Evolutionary conservation across 192 early-diverging fungal genomes (phyloP).

Genomic region (Oehlia diaphana): DNA sequence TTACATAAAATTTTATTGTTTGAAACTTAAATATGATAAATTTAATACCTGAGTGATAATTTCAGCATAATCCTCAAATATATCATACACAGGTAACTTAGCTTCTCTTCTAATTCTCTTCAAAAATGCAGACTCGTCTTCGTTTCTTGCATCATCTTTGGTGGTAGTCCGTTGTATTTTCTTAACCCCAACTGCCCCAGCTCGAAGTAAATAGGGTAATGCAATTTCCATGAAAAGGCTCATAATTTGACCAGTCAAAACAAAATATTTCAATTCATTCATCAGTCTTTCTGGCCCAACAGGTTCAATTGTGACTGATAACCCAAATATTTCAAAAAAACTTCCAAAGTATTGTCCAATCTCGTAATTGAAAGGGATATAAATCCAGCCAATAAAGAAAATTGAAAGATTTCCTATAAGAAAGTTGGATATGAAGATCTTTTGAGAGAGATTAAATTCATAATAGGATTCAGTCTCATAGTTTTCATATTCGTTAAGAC

Average conservation of each 20-base stretch:
- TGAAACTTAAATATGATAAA: background rate
- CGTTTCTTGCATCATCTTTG: conserved; percentile 29
- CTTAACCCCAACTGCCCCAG: conserved; percentile 35
- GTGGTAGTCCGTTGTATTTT: conserved; percentile 29
- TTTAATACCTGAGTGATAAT: conserved; percentile 79
- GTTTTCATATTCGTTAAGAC: conserved; percentile 84
- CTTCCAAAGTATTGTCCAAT: conserved; percentile 57
- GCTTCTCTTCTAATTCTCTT: conserved; percentile 59
- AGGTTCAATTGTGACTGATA: conserved; percentile 39
- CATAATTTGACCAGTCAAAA: conserved; percentile 82
- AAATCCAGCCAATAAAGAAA: conserved; percentile 84
- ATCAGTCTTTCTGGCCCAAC: conserved; percentile 59
- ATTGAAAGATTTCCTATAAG: conserved; percentile 81
- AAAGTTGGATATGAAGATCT: conserved; percentile 86
- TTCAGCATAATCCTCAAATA: conserved; percentile 89
- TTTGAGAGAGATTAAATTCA: conserved; percentile 70
- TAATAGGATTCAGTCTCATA: conserved; percentile 69
- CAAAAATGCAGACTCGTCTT: conserved; percentile 48
- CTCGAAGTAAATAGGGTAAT: conserved; percentile 66
- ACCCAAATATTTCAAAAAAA: conserved; percentile 28
- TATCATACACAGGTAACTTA: conserved; percentile 72
- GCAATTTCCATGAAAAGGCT: conserved; percentile 73
- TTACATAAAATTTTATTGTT: background rate
- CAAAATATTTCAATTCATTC: conserved; percentile 70
- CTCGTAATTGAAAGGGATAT: conserved; percentile 78